Percentiles rank a stretch among this genome's conserved stretches.
Conservation (phyloP, 139 green algal species). For the Parachlorella kessleri region DNA sequence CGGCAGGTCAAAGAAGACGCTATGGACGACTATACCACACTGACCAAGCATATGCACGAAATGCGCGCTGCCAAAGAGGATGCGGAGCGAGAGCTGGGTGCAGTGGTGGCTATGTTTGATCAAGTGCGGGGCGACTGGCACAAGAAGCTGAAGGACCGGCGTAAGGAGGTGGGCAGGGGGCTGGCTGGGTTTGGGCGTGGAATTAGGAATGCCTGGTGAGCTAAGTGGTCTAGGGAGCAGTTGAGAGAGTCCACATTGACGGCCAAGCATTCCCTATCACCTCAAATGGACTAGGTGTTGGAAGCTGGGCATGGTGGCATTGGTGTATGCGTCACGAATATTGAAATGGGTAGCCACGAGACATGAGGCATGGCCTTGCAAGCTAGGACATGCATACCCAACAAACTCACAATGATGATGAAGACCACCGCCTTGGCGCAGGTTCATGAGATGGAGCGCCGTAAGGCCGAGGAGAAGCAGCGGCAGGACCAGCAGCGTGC, state of each 20-base stretch:
- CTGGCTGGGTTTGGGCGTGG: too few species aligned
- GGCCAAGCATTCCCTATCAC: too few species aligned
- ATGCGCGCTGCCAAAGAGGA: conserved; percentile 69
- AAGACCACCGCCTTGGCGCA: conserved; percentile 14
- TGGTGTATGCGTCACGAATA: too few species aligned
- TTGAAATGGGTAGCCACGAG: too few species aligned
- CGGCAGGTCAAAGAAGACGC: conserved; percentile 68
- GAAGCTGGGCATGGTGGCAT: too few species aligned
- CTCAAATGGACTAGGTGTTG: too few species aligned
- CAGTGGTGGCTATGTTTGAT: conserved; percentile 57
- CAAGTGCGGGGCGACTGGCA: conserved; percentile 59
- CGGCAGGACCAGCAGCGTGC: conserved; percentile 56
- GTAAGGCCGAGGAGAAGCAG: conserved; percentile 70
- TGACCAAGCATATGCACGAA: conserved; percentile 73
- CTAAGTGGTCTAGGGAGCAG: background rate
- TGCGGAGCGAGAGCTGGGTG: conserved; percentile 74
- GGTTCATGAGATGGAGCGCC: conserved; percentile 78
- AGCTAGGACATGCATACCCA: too few species aligned
- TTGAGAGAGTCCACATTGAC: too few species aligned
- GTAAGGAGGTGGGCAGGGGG: conserved; percentile 64
- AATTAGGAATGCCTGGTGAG: background rate
- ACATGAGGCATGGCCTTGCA: too few species aligned
- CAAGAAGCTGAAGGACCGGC: conserved; percentile 54
- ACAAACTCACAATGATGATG: too few species aligned
- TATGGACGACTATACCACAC: conserved; percentile 66